These are phyloP conservation scores for Lepidium aucheri DNA, from an alignment of 345 rosid genomes.

Conservation along the genomic window DNA sequence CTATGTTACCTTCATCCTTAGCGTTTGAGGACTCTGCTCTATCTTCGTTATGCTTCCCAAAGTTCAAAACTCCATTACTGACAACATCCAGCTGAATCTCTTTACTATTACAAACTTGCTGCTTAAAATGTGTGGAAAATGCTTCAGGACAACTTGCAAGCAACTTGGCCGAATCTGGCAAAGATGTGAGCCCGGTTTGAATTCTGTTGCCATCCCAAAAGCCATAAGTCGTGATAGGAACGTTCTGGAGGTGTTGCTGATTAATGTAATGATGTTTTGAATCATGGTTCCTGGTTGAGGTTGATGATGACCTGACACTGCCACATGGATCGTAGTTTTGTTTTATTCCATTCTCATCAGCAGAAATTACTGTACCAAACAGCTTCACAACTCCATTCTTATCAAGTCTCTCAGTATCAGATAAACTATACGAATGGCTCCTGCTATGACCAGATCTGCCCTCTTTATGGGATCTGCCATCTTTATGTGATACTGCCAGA, in stretches of 20 bases:
- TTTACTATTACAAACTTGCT: conserved; percentile 17
- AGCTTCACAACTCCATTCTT: conserved; percentile 70
- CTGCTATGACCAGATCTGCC: conserved; percentile 30
- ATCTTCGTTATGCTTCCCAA: conserved; percentile 11
- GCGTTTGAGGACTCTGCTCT: conserved; percentile 3
- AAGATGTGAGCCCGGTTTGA: conserved; percentile 61
- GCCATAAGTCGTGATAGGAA: conserved; percentile 57
- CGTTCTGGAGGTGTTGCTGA: conserved; percentile 44
- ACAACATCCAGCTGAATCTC: conserved; percentile 24
- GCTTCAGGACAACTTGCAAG: conserved; percentile 75
- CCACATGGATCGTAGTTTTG: conserved; percentile 27
- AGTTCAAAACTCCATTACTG: conserved; percentile 8
- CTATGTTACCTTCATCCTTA: conserved; percentile 25
- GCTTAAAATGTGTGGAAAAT: conserved; percentile 28
- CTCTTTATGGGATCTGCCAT: conserved; percentile 29
- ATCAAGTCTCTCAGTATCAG: conserved; percentile 42
- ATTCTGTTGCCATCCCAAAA: conserved; percentile 86
- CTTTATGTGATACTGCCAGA: conserved; percentile 28
- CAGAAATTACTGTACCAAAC: conserved; percentile 71
- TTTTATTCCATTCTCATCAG: conserved; percentile 30
- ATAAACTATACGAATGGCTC: conserved; percentile 33
- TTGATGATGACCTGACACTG: conserved; percentile 31
- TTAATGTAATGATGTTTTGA: conserved; percentile 42
- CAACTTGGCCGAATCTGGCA: conserved; percentile 65
- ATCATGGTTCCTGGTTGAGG: conserved; percentile 33